Percentiles rank a stretch among this genome's conserved stretches.
Conservation (phyloP, 768 basidiomycete species). For the Naganishia kalamii region DNA sequence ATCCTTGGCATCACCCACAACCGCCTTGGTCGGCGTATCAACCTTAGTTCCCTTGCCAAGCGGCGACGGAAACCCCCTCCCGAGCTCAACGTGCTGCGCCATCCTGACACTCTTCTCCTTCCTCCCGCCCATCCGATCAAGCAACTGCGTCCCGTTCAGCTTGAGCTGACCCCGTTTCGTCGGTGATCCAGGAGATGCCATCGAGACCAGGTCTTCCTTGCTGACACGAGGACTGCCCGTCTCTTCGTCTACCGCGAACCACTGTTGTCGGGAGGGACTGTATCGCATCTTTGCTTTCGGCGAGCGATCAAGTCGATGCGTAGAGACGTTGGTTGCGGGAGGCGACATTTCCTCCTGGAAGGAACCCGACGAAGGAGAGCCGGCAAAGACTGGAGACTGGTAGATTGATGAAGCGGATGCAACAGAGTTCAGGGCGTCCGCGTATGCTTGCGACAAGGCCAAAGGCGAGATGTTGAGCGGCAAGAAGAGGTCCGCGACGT, state of each 20-base stretch:
- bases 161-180: not conserved
- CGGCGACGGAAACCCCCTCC: not conserved
- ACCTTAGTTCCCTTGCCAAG: not conserved
- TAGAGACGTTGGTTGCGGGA: constrained; percentile 7
- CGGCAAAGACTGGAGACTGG: not conserved
- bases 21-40: not conserved
- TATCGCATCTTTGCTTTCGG: constrained; percentile 21
- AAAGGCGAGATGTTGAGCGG: constrained; percentile 5
- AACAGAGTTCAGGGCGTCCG: not conserved
- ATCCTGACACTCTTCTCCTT: not conserved
- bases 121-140: not conserved
- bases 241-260: constrained; percentile 10
- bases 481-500: constrained; percentile 4
- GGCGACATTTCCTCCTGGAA: not conserved
- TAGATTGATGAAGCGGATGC: not conserved
- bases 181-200: not conserved
- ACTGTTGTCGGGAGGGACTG: constrained; percentile 14
- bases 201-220: not conserved
- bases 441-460: constrained; percentile 5
- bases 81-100: not conserved
- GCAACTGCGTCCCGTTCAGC: not conserved
- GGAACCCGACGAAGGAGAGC: not conserved
- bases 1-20: not conserved
- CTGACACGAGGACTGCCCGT: not conserved
- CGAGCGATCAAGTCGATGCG: constrained; percentile 2